Base-by-base conservation (phyloP, 345 rosid genomes). In the Eutrema heterophyllum region DNA sequence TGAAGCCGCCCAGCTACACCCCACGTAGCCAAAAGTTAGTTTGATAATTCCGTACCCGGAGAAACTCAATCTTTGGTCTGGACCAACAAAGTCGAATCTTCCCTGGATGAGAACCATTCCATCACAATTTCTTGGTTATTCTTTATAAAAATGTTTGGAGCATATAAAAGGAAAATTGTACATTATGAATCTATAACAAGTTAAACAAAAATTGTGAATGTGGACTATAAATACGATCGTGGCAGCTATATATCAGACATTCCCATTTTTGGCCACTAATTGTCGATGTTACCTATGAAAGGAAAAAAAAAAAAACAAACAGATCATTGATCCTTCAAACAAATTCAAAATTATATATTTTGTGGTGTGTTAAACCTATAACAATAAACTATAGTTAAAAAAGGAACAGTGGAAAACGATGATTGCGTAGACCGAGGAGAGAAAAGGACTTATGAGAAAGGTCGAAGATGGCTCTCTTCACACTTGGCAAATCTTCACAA, bases 381-480 rank as follows among this genome's bases (percentile, higher is more conserved):
- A 21, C 1, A 21, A 21, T 21, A 65, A 36, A 24, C 8, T 48
- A 55, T n/a, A 15, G 2, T 14, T 14, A 21, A 40, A 32, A 30
- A 49, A 43, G 13, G 27, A 59, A 40, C 7, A 57, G n/a, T 12
- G 8, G 10, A 14, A 11, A 68, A 33, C 7, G 62, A 10, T 24
- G 48, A 69, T 60, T 75, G 64, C 64, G 12, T 26, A 16, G 5
- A 45, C 40, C 36, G 71, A 46, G 21, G 29, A 14, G 9, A 21
- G 76, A 61, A 71, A 72, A 72, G 1, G 63, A 72, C 54, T 41
- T 4, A 45, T 33, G 41, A 64, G 62, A 35, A 21, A 9, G 12
- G n/a, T 43, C n/a, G 40, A 58, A 74, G 53, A 51, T 38, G 78
- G 73, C 21, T 67, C 39, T 67, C 16, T 67, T 75, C 72, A 66